These are phyloP conservation scores for Mariannaea elegans DNA, from an alignment of 2,329 filamentous ascomycete species.

Conservation along the genomic window DNA sequence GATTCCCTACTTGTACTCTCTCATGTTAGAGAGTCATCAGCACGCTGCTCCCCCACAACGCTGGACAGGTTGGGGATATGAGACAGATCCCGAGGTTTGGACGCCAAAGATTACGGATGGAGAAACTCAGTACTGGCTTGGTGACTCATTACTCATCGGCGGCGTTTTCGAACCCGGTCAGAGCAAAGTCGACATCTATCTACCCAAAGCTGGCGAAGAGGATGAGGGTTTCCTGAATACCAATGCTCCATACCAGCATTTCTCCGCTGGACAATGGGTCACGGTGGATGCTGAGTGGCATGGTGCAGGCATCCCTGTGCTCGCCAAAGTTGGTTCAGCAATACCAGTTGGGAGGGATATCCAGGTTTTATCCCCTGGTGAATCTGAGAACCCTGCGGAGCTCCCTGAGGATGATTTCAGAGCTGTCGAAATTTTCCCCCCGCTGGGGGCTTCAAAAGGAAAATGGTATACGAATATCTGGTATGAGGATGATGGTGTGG, in stretches of 20 bases:
- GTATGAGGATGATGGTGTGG: conserved; percentile 52
- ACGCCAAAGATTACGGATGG: conserved; percentile 65
- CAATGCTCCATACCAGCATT: conserved; percentile 67
- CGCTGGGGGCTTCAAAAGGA: conserved; percentile 28
- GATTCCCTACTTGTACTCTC: conserved; percentile 76
- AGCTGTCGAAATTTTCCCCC: conserved; percentile 54
- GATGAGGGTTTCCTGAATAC: conserved; percentile 70
- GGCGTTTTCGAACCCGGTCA: conserved; percentile 72
- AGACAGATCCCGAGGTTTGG: conserved; percentile 74
- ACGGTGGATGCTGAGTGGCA: conserved; percentile 53
- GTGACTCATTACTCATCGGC: conserved; percentile 70
- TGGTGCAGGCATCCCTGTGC: conserved; percentile 50
- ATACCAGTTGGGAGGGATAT: conserved; percentile 51
- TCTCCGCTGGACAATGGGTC: conserved; percentile 55
- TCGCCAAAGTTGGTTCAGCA: conserved; percentile 50
- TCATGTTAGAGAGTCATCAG: conserved; percentile 68
- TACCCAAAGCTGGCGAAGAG: conserved; percentile 63
- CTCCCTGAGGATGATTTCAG: conserved; percentile 53
- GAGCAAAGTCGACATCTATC: conserved; percentile 65
- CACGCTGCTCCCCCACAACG: conserved; percentile 71
- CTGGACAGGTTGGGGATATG: conserved; percentile 80
- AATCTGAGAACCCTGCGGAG: conserved; percentile 49
- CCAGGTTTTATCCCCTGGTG: conserved; percentile 47
- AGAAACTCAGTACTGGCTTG: conserved; percentile 79
- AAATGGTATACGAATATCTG: conserved; percentile 44